Conservation (phyloP, 345 rosid species). For the Odontarrhena argentea region DNA sequence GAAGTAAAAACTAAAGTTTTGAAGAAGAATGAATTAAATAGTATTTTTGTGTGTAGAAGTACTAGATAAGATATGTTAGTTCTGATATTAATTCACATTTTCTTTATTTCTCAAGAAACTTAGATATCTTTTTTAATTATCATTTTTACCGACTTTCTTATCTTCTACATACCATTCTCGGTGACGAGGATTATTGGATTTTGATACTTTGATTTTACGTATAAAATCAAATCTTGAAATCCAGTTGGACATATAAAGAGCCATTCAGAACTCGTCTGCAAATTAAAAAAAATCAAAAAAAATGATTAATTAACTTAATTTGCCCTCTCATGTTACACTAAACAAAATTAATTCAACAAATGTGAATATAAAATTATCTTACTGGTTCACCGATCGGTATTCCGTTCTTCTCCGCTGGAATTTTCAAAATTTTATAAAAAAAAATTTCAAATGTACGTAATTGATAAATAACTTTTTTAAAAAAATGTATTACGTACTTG, state of each 20-base stretch:
- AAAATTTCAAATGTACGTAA: not conserved
- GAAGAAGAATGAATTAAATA: no score
- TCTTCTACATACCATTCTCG: slow-evolving; percentile 43
- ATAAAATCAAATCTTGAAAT: slow-evolving; percentile 35
- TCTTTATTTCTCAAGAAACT: no score
- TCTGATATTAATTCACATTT: no score
- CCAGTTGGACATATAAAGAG: slow-evolving; percentile 44
- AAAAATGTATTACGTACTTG: slow-evolving; percentile 21
- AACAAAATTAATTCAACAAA: not conserved
- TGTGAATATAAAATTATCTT: not conserved
- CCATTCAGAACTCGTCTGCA: slow-evolving; percentile 40
- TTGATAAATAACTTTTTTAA: not conserved
- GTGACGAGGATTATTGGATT: slow-evolving; percentile 47
- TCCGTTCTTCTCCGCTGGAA: slow-evolving; percentile 27
- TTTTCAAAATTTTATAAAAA: not conserved
- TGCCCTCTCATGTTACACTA: not conserved
- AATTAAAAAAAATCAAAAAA: not conserved
- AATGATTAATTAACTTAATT: not conserved
- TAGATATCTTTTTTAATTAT: no score
- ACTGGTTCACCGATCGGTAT: slow-evolving; percentile 21
- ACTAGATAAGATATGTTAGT: no score
- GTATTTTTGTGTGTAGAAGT: no score
- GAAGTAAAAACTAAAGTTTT: no score
- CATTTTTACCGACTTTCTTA: not conserved
- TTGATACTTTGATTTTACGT: slow-evolving; percentile 40